Percentiles rank a stretch among this genome's conserved stretches.
Conservation (phyloP, 2,329 filamentous ascomycete genomes). For the Hypoxylon sp. region DNA sequence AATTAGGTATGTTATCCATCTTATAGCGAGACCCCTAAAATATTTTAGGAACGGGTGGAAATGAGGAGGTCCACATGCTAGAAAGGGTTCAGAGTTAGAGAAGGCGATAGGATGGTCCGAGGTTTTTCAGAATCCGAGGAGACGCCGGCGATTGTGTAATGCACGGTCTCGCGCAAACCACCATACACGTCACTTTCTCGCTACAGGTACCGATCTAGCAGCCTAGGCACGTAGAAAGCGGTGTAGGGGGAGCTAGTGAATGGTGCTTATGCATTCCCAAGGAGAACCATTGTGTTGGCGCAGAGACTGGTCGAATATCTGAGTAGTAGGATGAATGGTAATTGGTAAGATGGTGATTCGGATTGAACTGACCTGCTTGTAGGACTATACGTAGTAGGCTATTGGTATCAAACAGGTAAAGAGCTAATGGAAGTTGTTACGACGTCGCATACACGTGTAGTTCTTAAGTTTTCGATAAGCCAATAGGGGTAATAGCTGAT, state of each 20-base stretch:
- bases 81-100: neutral
- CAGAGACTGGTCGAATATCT: conserved; percentile 14
- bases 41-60: conserved; percentile 27
- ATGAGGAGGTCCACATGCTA: conserved; percentile 28
- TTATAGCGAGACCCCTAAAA: conserved; percentile 30
- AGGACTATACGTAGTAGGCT: conserved; percentile 27
- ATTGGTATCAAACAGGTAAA: conserved; percentile 11
- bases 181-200: conserved; percentile 35
- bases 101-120: conserved; percentile 23
- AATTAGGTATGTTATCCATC: conserved; percentile 3
- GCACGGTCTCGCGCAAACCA: conserved; percentile 8
- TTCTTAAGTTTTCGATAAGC: conserved; percentile 1
- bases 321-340: conserved; percentile 1
- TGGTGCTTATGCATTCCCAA: conserved; percentile 35
- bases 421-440: conserved; percentile 9
- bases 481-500: conserved; percentile 24
- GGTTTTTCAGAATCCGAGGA: conserved; percentile 33
- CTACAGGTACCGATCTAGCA: neutral
- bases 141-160: conserved; percentile 35
- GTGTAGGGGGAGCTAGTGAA: conserved; percentile 32
- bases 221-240: conserved; percentile 24
- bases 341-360: conserved; percentile 11
- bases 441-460: conserved; percentile 12
- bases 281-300: conserved; percentile 31
- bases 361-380: conserved; percentile 16